Percentiles rank a stretch among this genome's conserved stretches.
phyloP scores from a whole-genome alignment of 352 stramenopile species.

The Pythium phragmiticola region DNA sequence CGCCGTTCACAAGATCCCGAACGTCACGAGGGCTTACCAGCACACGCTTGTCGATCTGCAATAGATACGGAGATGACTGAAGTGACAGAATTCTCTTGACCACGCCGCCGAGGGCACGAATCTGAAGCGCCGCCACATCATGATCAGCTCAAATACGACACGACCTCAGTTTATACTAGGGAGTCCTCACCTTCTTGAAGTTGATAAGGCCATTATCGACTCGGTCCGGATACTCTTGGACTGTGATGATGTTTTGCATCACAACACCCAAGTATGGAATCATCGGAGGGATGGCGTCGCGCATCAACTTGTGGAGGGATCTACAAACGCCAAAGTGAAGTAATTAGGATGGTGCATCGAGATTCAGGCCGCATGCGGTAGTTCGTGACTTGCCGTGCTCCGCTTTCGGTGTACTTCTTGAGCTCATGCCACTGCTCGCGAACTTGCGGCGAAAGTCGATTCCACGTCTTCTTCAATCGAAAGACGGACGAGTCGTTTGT shows the following conservation, averaged over 20 bases:
- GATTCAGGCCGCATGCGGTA: background rate
- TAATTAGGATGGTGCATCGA: background rate
- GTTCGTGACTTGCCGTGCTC: slow-evolving; percentile 39
- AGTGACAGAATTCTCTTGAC: slow-evolving; percentile 59
- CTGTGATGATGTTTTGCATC: slow-evolving; percentile 81
- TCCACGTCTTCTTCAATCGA: slow-evolving; percentile 87
- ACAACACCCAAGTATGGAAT: slow-evolving; percentile 86
- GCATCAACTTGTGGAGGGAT: slow-evolving; percentile 77
- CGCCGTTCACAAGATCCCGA: background rate
- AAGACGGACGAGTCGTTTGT: slow-evolving; percentile 87
- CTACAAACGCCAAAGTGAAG: slow-evolving; percentile 16
- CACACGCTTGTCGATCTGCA: slow-evolving; percentile 76
- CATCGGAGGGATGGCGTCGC: slow-evolving; percentile 61
- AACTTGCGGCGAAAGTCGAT: slow-evolving; percentile 56
- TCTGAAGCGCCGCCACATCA: slow-evolving; percentile 26
- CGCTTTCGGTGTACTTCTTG: slow-evolving; percentile 82
- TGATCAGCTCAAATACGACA: background rate
- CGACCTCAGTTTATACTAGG: background rate
- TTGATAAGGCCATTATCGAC: slow-evolving; percentile 82
- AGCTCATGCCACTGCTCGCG: slow-evolving; percentile 83
- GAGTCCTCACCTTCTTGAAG: slow-evolving; percentile 72
- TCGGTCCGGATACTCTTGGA: slow-evolving; percentile 81
- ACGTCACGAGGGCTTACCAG: slow-evolving; percentile 42
- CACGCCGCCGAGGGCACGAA: slow-evolving; percentile 64
- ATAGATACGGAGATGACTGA: slow-evolving; percentile 77